phyloP scores from a whole-genome alignment of 2,329 filamentous ascomycete genomes.

The Colletotrichum aenigma region DNA sequence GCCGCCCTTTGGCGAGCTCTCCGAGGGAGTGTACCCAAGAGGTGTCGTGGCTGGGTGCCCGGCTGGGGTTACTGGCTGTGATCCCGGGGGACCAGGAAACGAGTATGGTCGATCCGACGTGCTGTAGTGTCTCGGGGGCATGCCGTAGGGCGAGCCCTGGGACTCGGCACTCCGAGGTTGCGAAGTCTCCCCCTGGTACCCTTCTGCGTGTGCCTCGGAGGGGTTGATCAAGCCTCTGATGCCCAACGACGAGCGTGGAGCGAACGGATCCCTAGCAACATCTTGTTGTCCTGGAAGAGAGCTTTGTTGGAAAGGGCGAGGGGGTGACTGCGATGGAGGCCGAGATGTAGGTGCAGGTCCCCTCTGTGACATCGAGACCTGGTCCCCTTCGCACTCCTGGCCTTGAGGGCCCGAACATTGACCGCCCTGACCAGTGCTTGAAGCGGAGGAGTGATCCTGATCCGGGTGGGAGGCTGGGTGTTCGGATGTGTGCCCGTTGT shows the following conservation, averaged over 20 bases:
- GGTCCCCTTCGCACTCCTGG: constrained; percentile 58
- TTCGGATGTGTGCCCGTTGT: neutral
- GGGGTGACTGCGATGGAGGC: constrained; percentile 49
- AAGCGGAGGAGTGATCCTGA: neutral
- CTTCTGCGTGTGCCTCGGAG: constrained; percentile 29
- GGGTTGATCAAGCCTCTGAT: constrained; percentile 45
- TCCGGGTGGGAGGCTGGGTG: neutral
- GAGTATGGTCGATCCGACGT: constrained; percentile 22
- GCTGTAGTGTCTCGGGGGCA: constrained; percentile 26
- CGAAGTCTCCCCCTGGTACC: constrained; percentile 21
- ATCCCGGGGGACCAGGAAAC: constrained; percentile 30
- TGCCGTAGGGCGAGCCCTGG: constrained; percentile 20
- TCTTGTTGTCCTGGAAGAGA: constrained; percentile 26
- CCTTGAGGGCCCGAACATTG: constrained; percentile 63
- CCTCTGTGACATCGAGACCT: constrained; percentile 69
- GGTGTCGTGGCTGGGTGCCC: constrained; percentile 26
- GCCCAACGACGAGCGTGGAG: constrained; percentile 27
- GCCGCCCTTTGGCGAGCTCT: constrained; percentile 32
- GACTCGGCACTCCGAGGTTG: constrained; percentile 23
- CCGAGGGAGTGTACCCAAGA: constrained; percentile 32
- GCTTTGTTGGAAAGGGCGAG: constrained; percentile 26
- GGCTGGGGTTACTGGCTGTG: constrained; percentile 37
- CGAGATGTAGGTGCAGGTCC: constrained; percentile 59
- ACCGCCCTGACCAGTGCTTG: constrained; percentile 34
- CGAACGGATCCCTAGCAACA: constrained; percentile 3